Evolutionary conservation across 208 protist genomes (phyloP), one percentile per base, ranked within the genome.

Genomic region (Zelonia costaricensis): DNA sequence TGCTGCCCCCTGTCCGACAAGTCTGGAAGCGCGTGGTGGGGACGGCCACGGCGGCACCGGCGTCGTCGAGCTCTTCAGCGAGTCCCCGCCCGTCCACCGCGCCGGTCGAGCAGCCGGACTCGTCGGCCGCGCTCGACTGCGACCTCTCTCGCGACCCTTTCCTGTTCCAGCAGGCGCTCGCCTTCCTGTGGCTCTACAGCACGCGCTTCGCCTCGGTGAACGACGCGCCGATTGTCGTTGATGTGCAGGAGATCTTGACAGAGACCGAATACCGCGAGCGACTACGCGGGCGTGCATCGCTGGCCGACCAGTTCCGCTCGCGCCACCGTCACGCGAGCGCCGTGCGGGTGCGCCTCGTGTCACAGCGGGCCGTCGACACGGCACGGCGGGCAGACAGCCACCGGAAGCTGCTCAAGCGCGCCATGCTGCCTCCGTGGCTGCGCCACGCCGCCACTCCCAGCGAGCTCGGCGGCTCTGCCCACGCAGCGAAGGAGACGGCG

Each of bases 121-220:
- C 33, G 33, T 13, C 33, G 4, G 7, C 42, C 5, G 15, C 22
- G 7, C 31, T 68, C 16, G 57, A 77, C 49, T 90, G 76, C 53
- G 63, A 74, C 3, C 75, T 95, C 15, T 70, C 84, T 23, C 57
- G 61, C 18, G 90, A 95, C 48, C 90, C 90, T 7, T 93, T 92
- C 74, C 75, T 95, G 10, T 84, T 93, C 12, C 90, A 95, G 66
- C 90, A 95, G 63, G 90, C 80, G 7, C 63, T 91, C 12, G 82
- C 77, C 35, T 95, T 95, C 69, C 55, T 84, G 15, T 81, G 75
- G 54, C 67, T 93, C 9, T 93, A 79, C 61, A 61, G 60, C 22
- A 59, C 62, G 16, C 80, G 68, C 25, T 89, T 95, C 58, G 90
- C 87, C 20, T 89, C 78, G 33, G 72, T 92, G 22, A 84, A 71